Conservation (phyloP, 2,329 filamentous ascomycete species). For the Botryosphaeria agaves region DNA sequence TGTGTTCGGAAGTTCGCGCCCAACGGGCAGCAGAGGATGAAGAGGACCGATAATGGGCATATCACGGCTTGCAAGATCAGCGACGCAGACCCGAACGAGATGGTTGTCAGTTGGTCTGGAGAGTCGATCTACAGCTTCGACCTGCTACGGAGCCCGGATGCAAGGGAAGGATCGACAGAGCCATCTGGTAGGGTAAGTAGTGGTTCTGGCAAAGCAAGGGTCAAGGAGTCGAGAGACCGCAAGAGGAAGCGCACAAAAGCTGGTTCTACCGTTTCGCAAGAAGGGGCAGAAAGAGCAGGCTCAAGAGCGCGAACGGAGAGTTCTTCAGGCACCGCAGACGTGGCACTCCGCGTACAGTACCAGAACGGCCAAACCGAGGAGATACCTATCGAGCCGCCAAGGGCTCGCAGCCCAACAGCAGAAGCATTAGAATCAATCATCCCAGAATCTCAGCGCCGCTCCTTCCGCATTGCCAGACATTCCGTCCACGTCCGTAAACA, state of each 20-base stretch:
- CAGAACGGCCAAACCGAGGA: slow-evolving; percentile 43
- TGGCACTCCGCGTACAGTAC: slow-evolving; percentile 39
- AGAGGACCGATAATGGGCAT: slow-evolving; percentile 38
- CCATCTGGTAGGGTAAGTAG: slow-evolving; percentile 1
- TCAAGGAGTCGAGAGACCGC: slow-evolving; percentile 18
- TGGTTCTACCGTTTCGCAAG: slow-evolving; percentile 21
- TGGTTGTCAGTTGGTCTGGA: slow-evolving; percentile 51
- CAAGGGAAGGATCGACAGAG: slow-evolving; percentile 21
- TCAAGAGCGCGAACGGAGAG: slow-evolving; percentile 31
- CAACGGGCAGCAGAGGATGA: slow-evolving; percentile 36
- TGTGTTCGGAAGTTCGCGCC: slow-evolving; percentile 52
- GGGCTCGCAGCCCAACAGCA: slow-evolving; percentile 12
- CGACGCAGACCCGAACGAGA: slow-evolving; percentile 48
- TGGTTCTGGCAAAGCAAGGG: slow-evolving; percentile 7
- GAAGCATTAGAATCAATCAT: slow-evolving; percentile 28
- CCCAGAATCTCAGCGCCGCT: slow-evolving; percentile 32
- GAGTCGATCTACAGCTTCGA: slow-evolving; percentile 52
- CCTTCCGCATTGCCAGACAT: slow-evolving; percentile 37
- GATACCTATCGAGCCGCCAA: slow-evolving; percentile 26
- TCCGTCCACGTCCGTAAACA: slow-evolving; percentile 36
- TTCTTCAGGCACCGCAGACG: slow-evolving; percentile 16
- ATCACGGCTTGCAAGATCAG: slow-evolving; percentile 58
- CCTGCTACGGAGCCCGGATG: slow-evolving; percentile 40
- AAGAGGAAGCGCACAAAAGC: slow-evolving; percentile 41
- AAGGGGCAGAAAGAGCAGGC: slow-evolving; percentile 23